Conservation (phyloP, 768 basidiomycete genomes). For the Hydnum rufescens region DNA sequence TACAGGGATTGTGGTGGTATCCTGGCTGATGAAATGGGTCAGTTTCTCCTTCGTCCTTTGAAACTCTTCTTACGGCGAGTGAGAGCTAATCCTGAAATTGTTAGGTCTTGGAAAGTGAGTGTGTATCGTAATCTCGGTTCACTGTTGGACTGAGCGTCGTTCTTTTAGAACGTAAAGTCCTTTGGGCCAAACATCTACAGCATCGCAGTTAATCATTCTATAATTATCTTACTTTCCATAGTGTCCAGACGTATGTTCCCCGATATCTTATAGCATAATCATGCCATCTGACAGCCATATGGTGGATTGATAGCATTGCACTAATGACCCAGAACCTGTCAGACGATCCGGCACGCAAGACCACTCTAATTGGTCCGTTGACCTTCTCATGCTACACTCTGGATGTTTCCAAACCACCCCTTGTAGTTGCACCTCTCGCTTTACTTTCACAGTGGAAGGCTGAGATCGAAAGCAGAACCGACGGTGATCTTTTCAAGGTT, state of each 20-base stretch:
- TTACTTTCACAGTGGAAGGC: constrained; percentile 16
- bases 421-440: constrained; percentile 12
- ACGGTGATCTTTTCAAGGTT: constrained; percentile 10
- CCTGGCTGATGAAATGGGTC: constrained; percentile 11
- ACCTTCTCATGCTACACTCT: constrained; percentile 8
- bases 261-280: neutral
- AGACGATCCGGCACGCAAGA: constrained; percentile 13
- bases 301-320: constrained; percentile 14
- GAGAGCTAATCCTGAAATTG: neutral
- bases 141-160: too few species aligned
- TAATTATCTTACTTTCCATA: neutral
- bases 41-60: neutral
- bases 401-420: neutral
- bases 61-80: neutral
- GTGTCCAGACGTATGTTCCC: constrained; percentile 5
- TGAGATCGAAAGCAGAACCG: constrained; percentile 16
- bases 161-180: too few species aligned
- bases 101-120: constrained; percentile 9
- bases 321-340: constrained; percentile 16
- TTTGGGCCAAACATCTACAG: too few species aligned
- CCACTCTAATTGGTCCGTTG: constrained; percentile 20
- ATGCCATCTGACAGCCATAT: constrained; percentile 6
- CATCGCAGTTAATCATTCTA: too few species aligned
- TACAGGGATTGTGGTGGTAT: constrained; percentile 8
- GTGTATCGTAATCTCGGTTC: too few species aligned